Evolutionary conservation across 2,329 filamentous ascomycete species (phyloP).

Genomic region (Microdochium nivale): DNA sequence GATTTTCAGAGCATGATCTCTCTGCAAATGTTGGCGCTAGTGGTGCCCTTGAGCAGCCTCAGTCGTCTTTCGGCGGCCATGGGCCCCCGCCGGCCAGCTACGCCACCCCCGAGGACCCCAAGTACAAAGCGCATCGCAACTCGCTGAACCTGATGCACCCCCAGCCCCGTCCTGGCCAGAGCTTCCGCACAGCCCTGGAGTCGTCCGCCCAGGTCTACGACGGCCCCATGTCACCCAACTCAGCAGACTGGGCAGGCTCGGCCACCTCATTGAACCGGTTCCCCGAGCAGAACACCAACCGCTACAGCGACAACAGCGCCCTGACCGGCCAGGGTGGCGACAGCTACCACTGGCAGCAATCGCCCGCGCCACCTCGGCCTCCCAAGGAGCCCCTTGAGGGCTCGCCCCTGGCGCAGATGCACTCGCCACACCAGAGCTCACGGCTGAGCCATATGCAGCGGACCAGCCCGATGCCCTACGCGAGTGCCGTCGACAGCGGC

Average conservation of each 20-base stretch:
- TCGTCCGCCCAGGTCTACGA: conserved; percentile 63
- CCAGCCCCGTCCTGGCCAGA: conserved; percentile 66
- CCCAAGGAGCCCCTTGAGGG: conserved; percentile 53
- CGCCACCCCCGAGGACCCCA: conserved; percentile 58
- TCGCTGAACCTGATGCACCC: conserved; percentile 74
- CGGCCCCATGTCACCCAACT: conserved; percentile 48
- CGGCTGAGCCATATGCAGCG: conserved; percentile 44
- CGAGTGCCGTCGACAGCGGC: conserved; percentile 42
- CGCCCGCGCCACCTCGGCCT: conserved; percentile 45
- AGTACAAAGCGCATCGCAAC: conserved; percentile 75
- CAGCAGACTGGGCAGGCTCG: conserved; percentile 55
- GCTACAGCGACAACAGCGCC: conserved; percentile 39
- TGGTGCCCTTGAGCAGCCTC: conserved; percentile 11
- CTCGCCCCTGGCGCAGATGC: conserved; percentile 17
- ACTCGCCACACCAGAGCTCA: conserved; percentile 36
- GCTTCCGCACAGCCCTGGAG: conserved; percentile 67
- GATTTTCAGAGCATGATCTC: conserved; percentile 46
- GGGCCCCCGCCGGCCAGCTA: conserved; percentile 42
- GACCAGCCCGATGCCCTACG: conserved; percentile 46
- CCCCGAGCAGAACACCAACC: conserved; percentile 32
- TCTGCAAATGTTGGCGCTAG: conserved; percentile 14
- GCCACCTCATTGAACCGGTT: conserved; percentile 49
- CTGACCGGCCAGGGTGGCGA: conserved; percentile 24
- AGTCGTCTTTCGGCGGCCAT: conserved; percentile 12
- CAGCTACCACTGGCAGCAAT: conserved; percentile 32